phyloP scores from a whole-genome alignment of 176 grass and related monocot species.

The Aegilops tauschii region DNA sequence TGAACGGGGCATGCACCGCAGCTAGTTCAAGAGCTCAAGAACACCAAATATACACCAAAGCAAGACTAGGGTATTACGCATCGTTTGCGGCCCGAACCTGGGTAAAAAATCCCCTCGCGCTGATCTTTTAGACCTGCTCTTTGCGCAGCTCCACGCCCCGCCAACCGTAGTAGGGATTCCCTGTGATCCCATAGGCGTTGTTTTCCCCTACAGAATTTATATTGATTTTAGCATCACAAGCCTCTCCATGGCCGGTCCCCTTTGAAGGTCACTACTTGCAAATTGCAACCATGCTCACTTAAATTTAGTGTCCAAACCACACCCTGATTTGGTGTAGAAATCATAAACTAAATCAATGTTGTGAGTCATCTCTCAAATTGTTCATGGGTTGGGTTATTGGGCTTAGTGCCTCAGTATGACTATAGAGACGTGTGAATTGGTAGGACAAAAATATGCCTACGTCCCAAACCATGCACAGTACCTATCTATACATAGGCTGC shows the following conservation, averaged over 20 bases:
- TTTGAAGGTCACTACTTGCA: not conserved
- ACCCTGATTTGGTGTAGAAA: not conserved
- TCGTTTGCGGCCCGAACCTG: too few relatives aligned
- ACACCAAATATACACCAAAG: too few relatives aligned
- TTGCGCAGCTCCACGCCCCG: too few relatives aligned
- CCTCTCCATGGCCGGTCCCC: not conserved
- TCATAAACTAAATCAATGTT: not conserved
- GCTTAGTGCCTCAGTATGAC: not conserved
- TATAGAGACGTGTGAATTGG: not conserved
- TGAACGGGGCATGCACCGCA: too few relatives aligned
- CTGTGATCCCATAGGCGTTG: too few relatives aligned
- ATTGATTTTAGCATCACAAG: not conserved
- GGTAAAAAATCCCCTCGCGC: too few relatives aligned
- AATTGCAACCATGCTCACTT: not conserved
- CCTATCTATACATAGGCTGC: not conserved
- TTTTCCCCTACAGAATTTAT: not conserved
- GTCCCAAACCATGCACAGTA: not conserved
- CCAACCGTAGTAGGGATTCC: too few relatives aligned
- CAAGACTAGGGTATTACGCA: too few relatives aligned
- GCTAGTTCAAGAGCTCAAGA: too few relatives aligned
- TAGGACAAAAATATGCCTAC: not conserved
- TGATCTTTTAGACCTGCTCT: too few relatives aligned
- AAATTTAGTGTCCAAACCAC: not conserved
- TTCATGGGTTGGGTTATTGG: not conserved
- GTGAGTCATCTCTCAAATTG: not conserved